Evolutionary conservation across 371 early-diverging fungal genomes (phyloP).

Genomic region (Saksenaea oblongispora): DNA sequence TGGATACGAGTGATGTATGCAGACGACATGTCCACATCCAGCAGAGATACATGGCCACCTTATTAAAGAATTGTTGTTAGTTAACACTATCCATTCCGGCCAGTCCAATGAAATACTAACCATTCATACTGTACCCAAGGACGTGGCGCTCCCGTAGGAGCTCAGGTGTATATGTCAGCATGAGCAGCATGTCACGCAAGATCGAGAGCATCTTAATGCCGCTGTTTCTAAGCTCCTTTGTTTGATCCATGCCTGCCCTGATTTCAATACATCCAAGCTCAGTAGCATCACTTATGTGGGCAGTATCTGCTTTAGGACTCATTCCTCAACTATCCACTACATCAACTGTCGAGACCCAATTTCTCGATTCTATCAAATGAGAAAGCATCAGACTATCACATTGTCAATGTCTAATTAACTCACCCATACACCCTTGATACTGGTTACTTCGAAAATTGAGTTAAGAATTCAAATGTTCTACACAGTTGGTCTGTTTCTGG

Average conservation of each 20-base stretch:
- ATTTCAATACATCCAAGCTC: not conserved
- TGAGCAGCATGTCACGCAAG: not conserved
- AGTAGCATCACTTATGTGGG: not conserved
- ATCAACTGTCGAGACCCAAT: not conserved
- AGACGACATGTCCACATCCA: not conserved
- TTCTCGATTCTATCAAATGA: not conserved
- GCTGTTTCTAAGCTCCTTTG: not conserved
- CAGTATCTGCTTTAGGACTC: not conserved
- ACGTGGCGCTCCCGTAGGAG: not conserved
- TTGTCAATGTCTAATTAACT: too few species aligned
- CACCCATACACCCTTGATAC: too few species aligned
- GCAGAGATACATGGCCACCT: not conserved
- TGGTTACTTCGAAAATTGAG: too few species aligned
- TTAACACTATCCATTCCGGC: not conserved
- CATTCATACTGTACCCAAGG: not conserved
- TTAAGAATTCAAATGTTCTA: too few species aligned
- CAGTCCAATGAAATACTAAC: not conserved
- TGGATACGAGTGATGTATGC: not conserved
- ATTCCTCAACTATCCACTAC: not conserved
- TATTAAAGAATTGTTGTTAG: not conserved
- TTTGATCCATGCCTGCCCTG: not conserved
- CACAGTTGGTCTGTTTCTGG: too few species aligned
- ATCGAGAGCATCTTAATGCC: not conserved
- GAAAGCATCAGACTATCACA: too few species aligned
- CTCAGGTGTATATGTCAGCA: not conserved